Base-by-base conservation (phyloP, 169 alveolate genomes). In the Cryptosporidium sp. region DNA sequence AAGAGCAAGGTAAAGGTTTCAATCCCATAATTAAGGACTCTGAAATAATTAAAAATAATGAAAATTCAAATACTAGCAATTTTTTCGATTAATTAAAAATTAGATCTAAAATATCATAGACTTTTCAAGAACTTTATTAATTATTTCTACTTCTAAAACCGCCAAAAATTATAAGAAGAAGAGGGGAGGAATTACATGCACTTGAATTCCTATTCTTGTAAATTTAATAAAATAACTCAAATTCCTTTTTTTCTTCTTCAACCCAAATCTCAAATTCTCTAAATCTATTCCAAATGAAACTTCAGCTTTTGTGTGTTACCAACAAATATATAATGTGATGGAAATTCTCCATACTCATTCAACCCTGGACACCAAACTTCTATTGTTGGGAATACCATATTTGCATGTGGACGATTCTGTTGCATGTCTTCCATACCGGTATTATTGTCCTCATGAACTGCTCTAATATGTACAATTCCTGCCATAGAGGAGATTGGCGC, bases 341-440 rank as follows among this genome's bases (percentile, higher is more conserved):
- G 89, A 62, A 80, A 80, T 50, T 80, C 89, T 26, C 89, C 89
- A 8, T 80, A 80, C 52, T 80, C 89, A 61, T 59, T 62, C 5
- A 80, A 65, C 10, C 80, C 89, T 7, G 89, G 89, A 14, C 89
- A 80, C 68, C 71, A 67, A 39, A 80, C 89, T 18, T 80, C 89
- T 26, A 80, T 80, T 41, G 89, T 62, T 18, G 89, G 69, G 18
- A 80, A 65, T 35, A 51, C 3, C 23, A 37, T 65, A 55, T 52
- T 52, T 23, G 62, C 18, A 39, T 29, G 18, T 31, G 58, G 59
- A 41, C 58, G 62, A 14, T 65, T 55, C 16, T 16, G 69, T 67
- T 43, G 39, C 18, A n/a, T 59, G 45, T 61, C 89, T n/a, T 67
- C 74, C 26, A 29, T 65, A 65, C 71, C 45, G 58, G 21, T n/a